Evolutionary conservation across 768 basidiomycete genomes (phyloP).

Genomic region (Phylloporus rhodoxanthus): DNA sequence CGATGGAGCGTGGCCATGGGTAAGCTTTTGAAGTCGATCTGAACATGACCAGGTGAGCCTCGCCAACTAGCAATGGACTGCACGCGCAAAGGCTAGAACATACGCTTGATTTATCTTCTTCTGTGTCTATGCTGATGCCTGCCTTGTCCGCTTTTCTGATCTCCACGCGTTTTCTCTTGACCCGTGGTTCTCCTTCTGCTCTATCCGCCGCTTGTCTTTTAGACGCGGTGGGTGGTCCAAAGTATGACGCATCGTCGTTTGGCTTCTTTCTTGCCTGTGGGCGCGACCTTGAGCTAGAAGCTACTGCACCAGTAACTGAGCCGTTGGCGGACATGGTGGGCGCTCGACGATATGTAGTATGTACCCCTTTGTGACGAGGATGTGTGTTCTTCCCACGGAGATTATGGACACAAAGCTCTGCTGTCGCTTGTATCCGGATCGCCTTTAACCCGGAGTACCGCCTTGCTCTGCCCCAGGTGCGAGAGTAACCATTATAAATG

Average conservation of each 20-base stretch:
- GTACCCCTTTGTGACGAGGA: background rate
- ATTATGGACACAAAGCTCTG: slow-evolving; percentile 2
- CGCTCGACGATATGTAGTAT: background rate
- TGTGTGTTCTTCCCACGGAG: slow-evolving; percentile 20
- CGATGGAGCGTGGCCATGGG: slow-evolving; percentile 60
- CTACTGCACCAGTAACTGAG: slow-evolving; percentile 13
- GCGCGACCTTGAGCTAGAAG: slow-evolving; percentile 53
- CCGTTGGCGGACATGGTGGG: slow-evolving; percentile 24
- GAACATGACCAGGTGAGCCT: slow-evolving; percentile 14
- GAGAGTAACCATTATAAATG: slow-evolving; percentile 17
- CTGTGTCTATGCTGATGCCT: slow-evolving; percentile 30
- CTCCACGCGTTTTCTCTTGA: slow-evolving; percentile 69
- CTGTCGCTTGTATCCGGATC: slow-evolving; percentile 5
- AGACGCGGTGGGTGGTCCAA: slow-evolving; percentile 50
- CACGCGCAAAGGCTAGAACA: background rate
- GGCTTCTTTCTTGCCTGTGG: slow-evolving; percentile 58
- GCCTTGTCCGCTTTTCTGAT: slow-evolving; percentile 35
- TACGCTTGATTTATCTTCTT: slow-evolving; percentile 30
- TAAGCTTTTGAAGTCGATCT: slow-evolving; percentile 76
- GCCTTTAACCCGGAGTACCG: slow-evolving; percentile 21
- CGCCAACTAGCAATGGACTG: background rate
- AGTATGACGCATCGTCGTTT: slow-evolving; percentile 68
- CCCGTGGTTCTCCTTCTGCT: slow-evolving; percentile 66
- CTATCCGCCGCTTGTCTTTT: slow-evolving; percentile 67
- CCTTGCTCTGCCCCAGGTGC: slow-evolving; percentile 12